Conservation (phyloP, 768 basidiomycete species). For the Clathrus columnatus region DNA sequence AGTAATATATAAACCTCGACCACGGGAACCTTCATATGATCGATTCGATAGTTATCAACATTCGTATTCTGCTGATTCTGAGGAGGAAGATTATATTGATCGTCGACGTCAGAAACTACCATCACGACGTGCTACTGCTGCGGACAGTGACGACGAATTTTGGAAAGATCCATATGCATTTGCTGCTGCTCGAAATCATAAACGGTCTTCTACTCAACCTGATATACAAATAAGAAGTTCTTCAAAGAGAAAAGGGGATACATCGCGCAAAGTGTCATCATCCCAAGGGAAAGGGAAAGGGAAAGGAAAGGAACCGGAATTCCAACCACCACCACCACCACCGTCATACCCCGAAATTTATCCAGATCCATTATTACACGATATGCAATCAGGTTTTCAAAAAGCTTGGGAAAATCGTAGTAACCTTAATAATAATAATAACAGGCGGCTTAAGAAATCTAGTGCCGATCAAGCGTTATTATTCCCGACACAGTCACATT, state of each 20-base stretch:
- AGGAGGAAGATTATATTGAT: neutral
- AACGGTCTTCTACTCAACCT: neutral
- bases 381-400: neutral
- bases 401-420: neutral
- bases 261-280: neutral
- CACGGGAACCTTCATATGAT: neutral
- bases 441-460: neutral
- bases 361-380: neutral
- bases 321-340: neutral
- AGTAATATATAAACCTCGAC: neutral
- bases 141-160: neutral
- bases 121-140: too few relatives aligned
- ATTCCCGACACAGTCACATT: too few relatives aligned
- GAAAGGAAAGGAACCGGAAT: neutral
- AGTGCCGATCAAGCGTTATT: neutral
- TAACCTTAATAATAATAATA: too few relatives aligned
- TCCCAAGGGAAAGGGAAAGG: too few relatives aligned
- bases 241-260: neutral
- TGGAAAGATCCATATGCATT: neutral
- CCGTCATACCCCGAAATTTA: neutral
- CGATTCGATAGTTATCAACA: neutral
- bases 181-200: neutral
- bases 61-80: neutral
- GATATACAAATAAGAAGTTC: neutral
- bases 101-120: neutral